These are phyloP conservation scores for Turritis glabra DNA, from an alignment of 345 rosid genomes.

Conservation along the genomic window DNA sequence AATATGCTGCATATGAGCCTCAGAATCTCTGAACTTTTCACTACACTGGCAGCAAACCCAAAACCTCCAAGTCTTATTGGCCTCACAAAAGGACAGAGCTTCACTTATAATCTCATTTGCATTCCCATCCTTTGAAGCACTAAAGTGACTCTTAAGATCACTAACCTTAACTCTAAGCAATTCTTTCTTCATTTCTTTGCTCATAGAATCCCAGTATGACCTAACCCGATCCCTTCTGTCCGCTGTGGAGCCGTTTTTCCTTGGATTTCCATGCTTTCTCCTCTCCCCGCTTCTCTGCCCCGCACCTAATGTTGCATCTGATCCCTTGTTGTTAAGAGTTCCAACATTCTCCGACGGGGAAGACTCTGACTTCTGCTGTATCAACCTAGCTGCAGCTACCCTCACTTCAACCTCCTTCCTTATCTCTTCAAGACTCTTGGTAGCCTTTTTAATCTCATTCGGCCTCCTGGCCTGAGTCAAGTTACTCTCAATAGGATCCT, in stretches of 20 bases:
- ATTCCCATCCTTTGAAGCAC: constrained; percentile 54
- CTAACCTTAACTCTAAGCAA: constrained; percentile 61
- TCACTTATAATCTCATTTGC: constrained; percentile 62
- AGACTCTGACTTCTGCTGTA: constrained; percentile 81
- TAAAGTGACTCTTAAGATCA: constrained; percentile 66
- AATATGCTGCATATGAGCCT: constrained; percentile 76
- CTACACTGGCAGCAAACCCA: constrained; percentile 78
- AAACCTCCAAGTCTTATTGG: constrained; percentile 70
- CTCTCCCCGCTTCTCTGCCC: constrained; percentile 71
- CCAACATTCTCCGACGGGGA: constrained; percentile 41
- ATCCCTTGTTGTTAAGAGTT: constrained; percentile 50
- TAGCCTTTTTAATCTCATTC: constrained; percentile 90
- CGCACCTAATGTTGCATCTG: constrained; percentile 45
- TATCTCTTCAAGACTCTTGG: constrained; percentile 85
- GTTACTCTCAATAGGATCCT: constrained; percentile 90
- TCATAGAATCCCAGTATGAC: constrained; percentile 74
- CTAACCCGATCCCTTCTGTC: constrained; percentile 69
- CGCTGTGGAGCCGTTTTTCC: constrained; percentile 55
- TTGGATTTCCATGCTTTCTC: constrained; percentile 60
- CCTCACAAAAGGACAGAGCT: constrained; percentile 59
- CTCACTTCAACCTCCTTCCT: constrained; percentile 96
- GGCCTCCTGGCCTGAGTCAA: constrained; percentile 74
- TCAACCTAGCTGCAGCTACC: constrained; percentile 84
- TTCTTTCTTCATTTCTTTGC: constrained; percentile 55
- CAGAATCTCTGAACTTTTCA: constrained; percentile 62